A percentile compares a stretch with the other conserved stretches of the same genome.
These are phyloP conservation scores for Moesziomyces antarcticus DNA, from an alignment of 1,284 basidiomycete genomes.

Conservation along the genomic window DNA sequence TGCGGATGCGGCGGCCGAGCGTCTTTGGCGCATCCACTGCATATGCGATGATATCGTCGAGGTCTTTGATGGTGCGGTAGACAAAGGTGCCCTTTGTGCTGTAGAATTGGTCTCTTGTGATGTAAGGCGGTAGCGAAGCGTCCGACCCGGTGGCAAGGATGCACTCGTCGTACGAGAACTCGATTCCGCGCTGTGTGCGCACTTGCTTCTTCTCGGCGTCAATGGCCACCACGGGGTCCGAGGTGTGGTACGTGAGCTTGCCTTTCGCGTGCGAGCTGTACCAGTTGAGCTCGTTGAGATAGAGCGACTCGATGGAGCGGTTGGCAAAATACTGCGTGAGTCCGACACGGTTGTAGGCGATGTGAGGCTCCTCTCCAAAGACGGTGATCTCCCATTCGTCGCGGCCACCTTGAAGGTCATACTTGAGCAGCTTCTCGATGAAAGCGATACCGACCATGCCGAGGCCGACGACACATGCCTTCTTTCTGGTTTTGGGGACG, in stretches of 20 bases:
- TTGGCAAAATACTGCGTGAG: constrained; percentile 77
- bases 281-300: constrained; percentile 75
- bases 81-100: constrained; percentile 75
- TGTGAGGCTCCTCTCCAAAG: constrained; percentile 75
- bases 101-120: constrained; percentile 70
- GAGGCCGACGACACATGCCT: constrained; percentile 74
- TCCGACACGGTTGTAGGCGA: constrained; percentile 75
- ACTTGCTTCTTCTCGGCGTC: constrained; percentile 71
- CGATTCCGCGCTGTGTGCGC: constrained; percentile 71
- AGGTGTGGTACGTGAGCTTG: constrained; percentile 62
- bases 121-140: constrained; percentile 76
- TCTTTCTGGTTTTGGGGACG: constrained; percentile 38
- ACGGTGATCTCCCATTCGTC: constrained; percentile 54
- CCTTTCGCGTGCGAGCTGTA: constrained; percentile 70
- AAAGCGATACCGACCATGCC: constrained; percentile 78
- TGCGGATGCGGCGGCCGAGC: constrained; percentile 41
- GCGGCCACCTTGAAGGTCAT: constrained; percentile 47
- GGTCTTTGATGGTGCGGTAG: constrained; percentile 75
- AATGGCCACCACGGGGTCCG: constrained; percentile 70
- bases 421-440: constrained; percentile 60
- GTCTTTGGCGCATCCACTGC: constrained; percentile 43
- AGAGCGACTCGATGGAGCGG: constrained; percentile 75
- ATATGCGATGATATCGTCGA: constrained; percentile 57
- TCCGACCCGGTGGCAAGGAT: constrained; percentile 77
- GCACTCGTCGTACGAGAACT: constrained; percentile 73